Conservation (phyloP, 805 yeast genomes). For the Wickerhamiella brachini region DNA sequence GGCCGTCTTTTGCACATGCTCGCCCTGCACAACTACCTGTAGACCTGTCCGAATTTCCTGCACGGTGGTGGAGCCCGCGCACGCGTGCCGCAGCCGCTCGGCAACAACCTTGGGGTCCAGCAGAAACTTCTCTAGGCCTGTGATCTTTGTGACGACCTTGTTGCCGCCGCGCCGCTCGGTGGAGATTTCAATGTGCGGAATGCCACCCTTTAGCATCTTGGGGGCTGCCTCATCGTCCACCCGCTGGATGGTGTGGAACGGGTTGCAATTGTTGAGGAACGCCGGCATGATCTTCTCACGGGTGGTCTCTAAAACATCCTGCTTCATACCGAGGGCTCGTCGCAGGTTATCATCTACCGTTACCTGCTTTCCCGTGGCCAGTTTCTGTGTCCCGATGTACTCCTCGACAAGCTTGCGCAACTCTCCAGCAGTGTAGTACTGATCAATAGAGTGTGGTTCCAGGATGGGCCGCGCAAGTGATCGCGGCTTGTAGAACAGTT, state of each 20-base stretch:
- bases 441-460: constrained; percentile 13
- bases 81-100: constrained; percentile 54
- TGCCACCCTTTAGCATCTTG: constrained; percentile 43
- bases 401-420: constrained; percentile 37
- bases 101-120: constrained; percentile 55
- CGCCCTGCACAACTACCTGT: constrained; percentile 84
- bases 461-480: constrained; percentile 16
- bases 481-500: constrained; percentile 20
- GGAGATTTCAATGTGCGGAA: constrained; percentile 51
- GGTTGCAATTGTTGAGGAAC: constrained; percentile 33
- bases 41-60: constrained; percentile 37
- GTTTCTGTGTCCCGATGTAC: constrained; percentile 41
- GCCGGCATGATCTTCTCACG: constrained; percentile 27
- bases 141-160: constrained; percentile 60
- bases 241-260: constrained; percentile 34
- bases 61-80: constrained; percentile 76
- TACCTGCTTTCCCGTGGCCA: constrained; percentile 38
- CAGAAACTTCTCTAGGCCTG: constrained; percentile 52
- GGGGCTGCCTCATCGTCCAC: constrained; percentile 26
- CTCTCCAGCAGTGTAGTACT: constrained; percentile 40
- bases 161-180: constrained; percentile 73
- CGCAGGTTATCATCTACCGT: constrained; percentile 40
- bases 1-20: constrained; percentile 48
- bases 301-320: constrained; percentile 19
- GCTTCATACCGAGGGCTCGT: constrained; percentile 29